A percentile compares a stretch with the other conserved stretches of the same genome.
Evolutionary conservation across 306 rosid species (phyloP).

Genomic region (Vigna mungo): DNA sequence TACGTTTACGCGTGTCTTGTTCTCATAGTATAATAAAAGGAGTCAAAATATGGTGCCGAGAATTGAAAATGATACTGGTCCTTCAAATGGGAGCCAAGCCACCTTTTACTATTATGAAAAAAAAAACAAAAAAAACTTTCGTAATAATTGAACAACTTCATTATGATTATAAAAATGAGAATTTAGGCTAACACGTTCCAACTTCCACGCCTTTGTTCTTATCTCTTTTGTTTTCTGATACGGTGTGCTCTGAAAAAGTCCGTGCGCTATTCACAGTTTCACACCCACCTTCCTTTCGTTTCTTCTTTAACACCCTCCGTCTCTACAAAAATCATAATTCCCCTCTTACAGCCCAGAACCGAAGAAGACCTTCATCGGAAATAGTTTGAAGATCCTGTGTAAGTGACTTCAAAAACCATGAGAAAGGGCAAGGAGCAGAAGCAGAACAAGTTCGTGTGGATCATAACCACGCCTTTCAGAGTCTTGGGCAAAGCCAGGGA

Average conservation of each 20-base stretch:
- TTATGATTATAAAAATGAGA: background rate
- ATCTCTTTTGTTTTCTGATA: conserved; percentile 43
- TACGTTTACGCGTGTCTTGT: background rate
- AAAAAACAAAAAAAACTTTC: background rate
- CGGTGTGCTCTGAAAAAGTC: conserved; percentile 66
- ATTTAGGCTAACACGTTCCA: conserved; percentile 32
- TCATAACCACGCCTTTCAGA: conserved; percentile 68
- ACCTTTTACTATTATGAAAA: background rate
- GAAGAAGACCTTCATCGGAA: background rate
- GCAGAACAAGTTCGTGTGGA: conserved; percentile 58
- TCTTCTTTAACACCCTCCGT: background rate
- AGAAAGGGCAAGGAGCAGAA: conserved; percentile 25
- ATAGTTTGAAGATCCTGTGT: background rate
- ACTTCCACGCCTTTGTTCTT: conserved; percentile 43
- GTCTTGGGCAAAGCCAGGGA: conserved; percentile 65
- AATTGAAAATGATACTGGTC: conserved; percentile 29
- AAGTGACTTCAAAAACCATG: conserved; percentile 26
- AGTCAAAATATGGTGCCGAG: conserved; percentile 24
- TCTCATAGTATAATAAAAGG: background rate
- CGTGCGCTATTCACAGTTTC: conserved; percentile 25
- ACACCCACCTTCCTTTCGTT: conserved; percentile 5
- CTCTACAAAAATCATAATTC: conserved; percentile 9
- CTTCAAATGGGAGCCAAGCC: conserved; percentile 29
- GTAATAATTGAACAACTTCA: conserved; percentile 7
- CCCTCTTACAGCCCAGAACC: background rate